These are phyloP conservation scores for Lachnellula hyalina DNA, from an alignment of 2,329 filamentous ascomycete genomes.

Conservation along the genomic window DNA sequence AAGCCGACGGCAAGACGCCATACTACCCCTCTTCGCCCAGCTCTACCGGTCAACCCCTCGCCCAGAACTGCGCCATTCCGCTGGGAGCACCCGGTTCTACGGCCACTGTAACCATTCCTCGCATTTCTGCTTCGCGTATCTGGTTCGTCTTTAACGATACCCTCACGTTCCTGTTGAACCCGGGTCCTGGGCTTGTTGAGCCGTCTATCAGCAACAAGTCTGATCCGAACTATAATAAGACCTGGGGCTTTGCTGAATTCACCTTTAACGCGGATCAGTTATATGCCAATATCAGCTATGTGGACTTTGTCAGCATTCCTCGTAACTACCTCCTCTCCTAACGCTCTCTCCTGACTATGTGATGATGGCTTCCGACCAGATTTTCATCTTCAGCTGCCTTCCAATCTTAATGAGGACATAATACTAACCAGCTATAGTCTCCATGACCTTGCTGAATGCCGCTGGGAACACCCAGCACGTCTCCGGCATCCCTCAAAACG, in stretches of 20 bases:
- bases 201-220: conserved; percentile 63
- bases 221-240: conserved; percentile 56
- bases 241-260: conserved; percentile 67
- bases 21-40: conserved; percentile 60
- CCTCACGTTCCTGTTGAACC: conserved; percentile 66
- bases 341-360: no score
- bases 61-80: conserved; percentile 55
- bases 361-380: no score
- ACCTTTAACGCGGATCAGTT: conserved; percentile 57
- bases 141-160: conserved; percentile 61
- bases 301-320: conserved; percentile 69
- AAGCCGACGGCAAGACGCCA: conserved; percentile 58
- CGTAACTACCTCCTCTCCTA: no score
- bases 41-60: conserved; percentile 44
- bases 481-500: conserved; percentile 53
- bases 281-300: conserved; percentile 66
- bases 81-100: conserved; percentile 57
- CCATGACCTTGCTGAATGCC: conserved; percentile 42
- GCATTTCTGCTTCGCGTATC: conserved; percentile 64
- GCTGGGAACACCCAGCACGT: conserved; percentile 44
- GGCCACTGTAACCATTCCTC: conserved; percentile 59
- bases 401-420: no score
- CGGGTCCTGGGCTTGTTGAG: conserved; percentile 63
- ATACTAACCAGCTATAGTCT: conserved; percentile 33
- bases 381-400: no score